Evolutionary conservation across 441 rosid species (phyloP), one percentile per base, ranked within the genome.

Genomic region (Melianthus villosus): DNA sequence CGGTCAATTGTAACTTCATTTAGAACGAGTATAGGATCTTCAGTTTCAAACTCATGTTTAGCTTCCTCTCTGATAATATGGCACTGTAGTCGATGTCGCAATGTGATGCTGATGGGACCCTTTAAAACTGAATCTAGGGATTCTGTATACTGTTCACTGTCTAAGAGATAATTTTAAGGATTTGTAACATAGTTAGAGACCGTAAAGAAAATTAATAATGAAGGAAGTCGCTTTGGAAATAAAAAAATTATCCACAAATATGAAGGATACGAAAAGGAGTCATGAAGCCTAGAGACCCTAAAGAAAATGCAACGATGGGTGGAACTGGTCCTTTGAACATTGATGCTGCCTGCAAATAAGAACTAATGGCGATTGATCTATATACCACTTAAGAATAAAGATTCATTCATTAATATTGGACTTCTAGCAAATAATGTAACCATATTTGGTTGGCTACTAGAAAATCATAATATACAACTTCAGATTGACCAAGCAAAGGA

Each of bases 1-100:
- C 96, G 93, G 62, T 91, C 98, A 7, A 91, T 85, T 11, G 98
- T 91, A 36, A 91, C 98, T 72, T 91, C 98, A 14, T 85, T 91
- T 25, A 91, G 53, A 33, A 79, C 98, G 43, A 91, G 91, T 35
- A 67, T 61, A 18, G 63, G 76, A 11, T 75, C 96, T 44, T 77
- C 98, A 1, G 80, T 69, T 40, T 91, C 84, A 9, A 54, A 59
- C 40, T 85, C 96, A 49, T 64, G 65, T 51, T 54, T 77, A 31
- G 96, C 96, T 9, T 77, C 64, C 33, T 82, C 91, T 66, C 96
- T 79, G 26, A 82, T 58, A 44, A 91, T 73, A 43, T 60, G 74
- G 54, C 98, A 82, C 51, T 65, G 82, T 69, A 91, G 48, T 43
- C 98, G 69, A 61, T 79, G 83, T 48, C 98, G 71, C 31, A 91